phyloP scores from a whole-genome alignment of 2,329 filamentous ascomycete species.

The Fusarium annulatum region DNA sequence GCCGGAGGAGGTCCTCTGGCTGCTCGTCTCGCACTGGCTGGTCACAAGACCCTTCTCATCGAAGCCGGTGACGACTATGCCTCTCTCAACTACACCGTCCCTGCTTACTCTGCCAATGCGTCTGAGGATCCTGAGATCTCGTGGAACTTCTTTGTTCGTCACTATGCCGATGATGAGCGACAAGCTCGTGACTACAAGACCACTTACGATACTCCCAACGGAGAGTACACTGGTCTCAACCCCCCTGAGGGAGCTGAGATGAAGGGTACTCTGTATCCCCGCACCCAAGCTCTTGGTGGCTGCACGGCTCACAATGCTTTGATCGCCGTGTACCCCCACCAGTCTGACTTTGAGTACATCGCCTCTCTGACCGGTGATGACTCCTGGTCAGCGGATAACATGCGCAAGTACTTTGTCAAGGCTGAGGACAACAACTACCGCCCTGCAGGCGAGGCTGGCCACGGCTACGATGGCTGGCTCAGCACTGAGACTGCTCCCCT shows the following conservation, averaged over 20 bases:
- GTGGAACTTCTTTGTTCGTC: slow-evolving; percentile 74
- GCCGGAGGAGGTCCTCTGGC: slow-evolving; percentile 69
- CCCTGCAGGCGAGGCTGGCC: slow-evolving; percentile 15
- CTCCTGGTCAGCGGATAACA: slow-evolving; percentile 68
- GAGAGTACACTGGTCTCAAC: slow-evolving; percentile 60
- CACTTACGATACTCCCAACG: slow-evolving; percentile 63
- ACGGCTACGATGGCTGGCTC: slow-evolving; percentile 41
- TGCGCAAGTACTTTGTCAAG: slow-evolving; percentile 68
- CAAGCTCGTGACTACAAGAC: slow-evolving; percentile 69
- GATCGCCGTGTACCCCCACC: slow-evolving; percentile 67
- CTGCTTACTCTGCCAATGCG: slow-evolving; percentile 63
- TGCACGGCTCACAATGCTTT: slow-evolving; percentile 71
- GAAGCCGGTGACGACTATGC: slow-evolving; percentile 71
- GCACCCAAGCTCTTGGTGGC: slow-evolving; percentile 59
- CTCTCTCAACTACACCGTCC: slow-evolving; percentile 62
- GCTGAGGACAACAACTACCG: slow-evolving; percentile 66
- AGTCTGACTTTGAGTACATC: slow-evolving; percentile 69
- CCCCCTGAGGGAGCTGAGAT: slow-evolving; percentile 55
- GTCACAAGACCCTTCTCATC: slow-evolving; percentile 68
- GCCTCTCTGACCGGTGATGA: slow-evolving; percentile 67
- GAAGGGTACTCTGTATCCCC: slow-evolving; percentile 60
- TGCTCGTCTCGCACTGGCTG: slow-evolving; percentile 67
- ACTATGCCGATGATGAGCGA: slow-evolving; percentile 65
- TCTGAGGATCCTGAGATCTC: slow-evolving; percentile 66
- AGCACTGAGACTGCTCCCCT: slow-evolving; percentile 33